Conservation (phyloP, 208 protist genomes). For the Porcisia hertigi region DNA sequence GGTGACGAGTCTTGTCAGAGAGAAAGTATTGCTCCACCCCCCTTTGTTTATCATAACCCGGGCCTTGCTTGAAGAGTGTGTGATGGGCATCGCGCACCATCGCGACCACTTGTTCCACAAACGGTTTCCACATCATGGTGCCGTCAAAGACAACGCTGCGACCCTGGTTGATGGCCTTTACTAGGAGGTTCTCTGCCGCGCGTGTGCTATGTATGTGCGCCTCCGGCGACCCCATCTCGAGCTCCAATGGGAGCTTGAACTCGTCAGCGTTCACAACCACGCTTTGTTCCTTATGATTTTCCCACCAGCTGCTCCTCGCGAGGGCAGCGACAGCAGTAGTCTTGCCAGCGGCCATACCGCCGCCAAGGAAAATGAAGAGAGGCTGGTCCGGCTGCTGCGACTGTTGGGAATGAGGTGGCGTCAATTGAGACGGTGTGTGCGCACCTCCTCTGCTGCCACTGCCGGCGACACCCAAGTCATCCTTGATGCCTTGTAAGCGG, state of each 20-base stretch:
- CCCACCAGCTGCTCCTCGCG: conserved; percentile 75
- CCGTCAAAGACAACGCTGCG: conserved; percentile 86
- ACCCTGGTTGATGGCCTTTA: conserved; percentile 80
- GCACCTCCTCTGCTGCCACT: background rate
- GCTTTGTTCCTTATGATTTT: conserved; percentile 66
- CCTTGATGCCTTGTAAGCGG: conserved; percentile 44
- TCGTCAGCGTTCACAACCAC: conserved; percentile 86
- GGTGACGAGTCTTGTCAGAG: conserved; percentile 28
- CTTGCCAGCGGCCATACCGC: conserved; percentile 90
- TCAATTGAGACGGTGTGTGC: background rate
- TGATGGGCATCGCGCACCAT: conserved; percentile 85
- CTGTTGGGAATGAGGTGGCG: background rate
- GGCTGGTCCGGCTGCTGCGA: conserved; percentile 36
- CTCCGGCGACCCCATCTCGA: conserved; percentile 27
- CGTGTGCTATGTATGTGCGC: conserved; percentile 69
- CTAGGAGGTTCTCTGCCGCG: conserved; percentile 76
- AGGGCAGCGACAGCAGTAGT: conserved; percentile 78
- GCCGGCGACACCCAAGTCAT: background rate
- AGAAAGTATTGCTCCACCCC: conserved; percentile 75
- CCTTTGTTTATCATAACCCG: conserved; percentile 52
- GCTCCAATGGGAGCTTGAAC: conserved; percentile 66
- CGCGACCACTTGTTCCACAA: conserved; percentile 72
- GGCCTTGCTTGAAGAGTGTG: conserved; percentile 64
- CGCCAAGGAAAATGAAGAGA: conserved; percentile 87
- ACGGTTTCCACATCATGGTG: conserved; percentile 92